Base-by-base conservation (phyloP, 2,329 filamentous ascomycete genomes). In the Zarea fungicola region DNA sequence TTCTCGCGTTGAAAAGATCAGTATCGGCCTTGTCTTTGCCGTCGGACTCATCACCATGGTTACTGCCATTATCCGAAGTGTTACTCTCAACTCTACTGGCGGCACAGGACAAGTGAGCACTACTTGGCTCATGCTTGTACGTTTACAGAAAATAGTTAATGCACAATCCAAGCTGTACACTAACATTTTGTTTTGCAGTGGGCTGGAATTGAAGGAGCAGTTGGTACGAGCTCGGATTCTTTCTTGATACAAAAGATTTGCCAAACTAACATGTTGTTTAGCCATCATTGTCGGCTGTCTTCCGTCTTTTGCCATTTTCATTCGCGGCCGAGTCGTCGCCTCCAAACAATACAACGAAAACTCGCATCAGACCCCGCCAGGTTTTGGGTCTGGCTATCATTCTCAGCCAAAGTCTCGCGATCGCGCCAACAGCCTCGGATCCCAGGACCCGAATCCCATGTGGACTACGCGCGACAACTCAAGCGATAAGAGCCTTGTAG, bases 81-180 rank as follows among this genome's bases (percentile, higher is more conserved):
- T 56, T 8, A 42, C 42, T 2, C 35, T 56, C n/a, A 32, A 53
- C 19, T 47, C 44, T 10, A 55, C 50, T 23, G 25, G 39, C 26
- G 43, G 29, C 32, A 25, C 26, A 3, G 52, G 54, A 10, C 51
- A 56, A 51, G 54, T 56, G 44, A 55, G 52, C 36, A 55, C 54
- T 16, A 54, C 52, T 18, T 56, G 54, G 54, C 54, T 56, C 6
- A 54, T 56, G 50, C 36, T 56, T 42, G 52, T 54, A 46, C 28
- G 52, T 54, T 10, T 36, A 13, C 19, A n/a, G 28, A 4, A n/a
- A 25, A n/a, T n/a, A n/a, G 19, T 18, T 16, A 26, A 25, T 44
- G 25, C 47, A n/a, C 50, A 22, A 53, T 31, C 19, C 37, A 36
- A 22, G 2, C 19, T 37, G 28, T n/a, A n/a, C n/a, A n/a, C n/a